Base-by-base conservation (phyloP, 1,139 yeast genomes). In the Candida anutae region DNA sequence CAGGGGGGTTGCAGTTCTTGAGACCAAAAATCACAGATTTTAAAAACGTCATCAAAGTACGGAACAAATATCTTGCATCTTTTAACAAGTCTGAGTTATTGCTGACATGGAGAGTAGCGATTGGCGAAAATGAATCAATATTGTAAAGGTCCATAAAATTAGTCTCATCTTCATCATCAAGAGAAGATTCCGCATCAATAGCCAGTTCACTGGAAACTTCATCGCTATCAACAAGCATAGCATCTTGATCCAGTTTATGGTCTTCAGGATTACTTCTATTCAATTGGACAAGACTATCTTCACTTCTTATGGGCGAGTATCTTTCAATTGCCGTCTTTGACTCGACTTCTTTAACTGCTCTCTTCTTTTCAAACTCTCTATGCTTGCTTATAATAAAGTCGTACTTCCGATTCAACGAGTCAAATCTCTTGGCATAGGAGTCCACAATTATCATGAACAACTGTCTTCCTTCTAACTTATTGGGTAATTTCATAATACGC, bases 11-110 rank as follows among this genome's bases (percentile, higher is more conserved):
- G 49, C 95, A 87, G 33, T 78, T 78, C 48, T 87, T 87, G 40
- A 93, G 64, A 1, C 95, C 95, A 53, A 81, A 85, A 43, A 90
- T 80, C 25, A 88, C 84, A 0, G 96, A 84, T 47, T 90, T 87
- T 45, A 90, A 61, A 46, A 90, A 93, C 5, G 90, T 81, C 80
- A 93, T 75, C 32, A 93, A 62, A 6, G 95, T 87, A 40, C 93
- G 75, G 68, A 87, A 87, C 22, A 90, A 60, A 43, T 83, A 84
- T 29, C 93, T 72, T 1, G 95, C 94, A 50, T 88, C 96, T 42
- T 84, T 84, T 30, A 84, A 63, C 16, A 87, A 81, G 41, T 81
- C 90, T 13, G 77, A 65, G 15, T 69, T 60, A 16, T 45, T 41
- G 13, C 55, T 43, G 2, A 40, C 26, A 5, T 61, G 57, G 2